A percentile compares a stretch with the other conserved stretches of the same genome.
Evolutionary conservation across 345 rosid genomes (phyloP).

Genomic region (Eucalyptus melliodora): DNA sequence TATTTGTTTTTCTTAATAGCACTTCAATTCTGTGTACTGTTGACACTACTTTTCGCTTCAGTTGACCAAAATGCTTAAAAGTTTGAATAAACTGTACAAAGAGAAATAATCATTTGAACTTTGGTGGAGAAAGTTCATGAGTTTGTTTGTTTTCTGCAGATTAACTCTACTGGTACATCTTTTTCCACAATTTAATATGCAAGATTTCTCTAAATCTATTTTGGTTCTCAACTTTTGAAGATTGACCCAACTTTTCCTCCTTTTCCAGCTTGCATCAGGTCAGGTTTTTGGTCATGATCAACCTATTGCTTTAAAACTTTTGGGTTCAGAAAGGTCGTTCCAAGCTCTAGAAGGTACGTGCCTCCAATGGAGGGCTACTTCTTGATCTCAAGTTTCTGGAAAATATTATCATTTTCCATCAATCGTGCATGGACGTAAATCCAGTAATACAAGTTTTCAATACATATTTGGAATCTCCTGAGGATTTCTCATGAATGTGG

Average conservation of each 20-base stretch:
- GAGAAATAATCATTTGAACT: not conserved
- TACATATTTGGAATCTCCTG: not conserved
- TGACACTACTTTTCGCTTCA: not conserved
- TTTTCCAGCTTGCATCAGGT: constrained; percentile 83
- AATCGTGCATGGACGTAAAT: not conserved
- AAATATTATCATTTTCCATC: not conserved
- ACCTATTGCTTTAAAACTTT: constrained; percentile 75
- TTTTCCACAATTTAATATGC: not conserved
- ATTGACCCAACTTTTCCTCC: not conserved
- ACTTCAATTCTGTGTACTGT: not conserved
- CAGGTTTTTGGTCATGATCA: constrained; percentile 87
- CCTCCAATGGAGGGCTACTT: not conserved
- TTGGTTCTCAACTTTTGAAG: not conserved
- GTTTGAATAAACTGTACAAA: not conserved
- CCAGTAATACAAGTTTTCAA: not conserved
- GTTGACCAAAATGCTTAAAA: not conserved
- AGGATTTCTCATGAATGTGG: not conserved
- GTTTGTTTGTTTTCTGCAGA: not conserved
- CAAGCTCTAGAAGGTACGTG: constrained; percentile 88
- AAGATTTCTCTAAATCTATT: not conserved
- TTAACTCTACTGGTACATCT: not conserved
- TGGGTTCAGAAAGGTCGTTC: constrained; percentile 89
- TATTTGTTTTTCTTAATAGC: not conserved
- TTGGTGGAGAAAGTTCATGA: not conserved
- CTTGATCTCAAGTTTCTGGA: not conserved